Percentiles rank a stretch among this genome's conserved stretches.
These are phyloP conservation scores for Exophiala bonariae DNA, from an alignment of 2,329 filamentous ascomycete genomes.

Conservation along the genomic window DNA sequence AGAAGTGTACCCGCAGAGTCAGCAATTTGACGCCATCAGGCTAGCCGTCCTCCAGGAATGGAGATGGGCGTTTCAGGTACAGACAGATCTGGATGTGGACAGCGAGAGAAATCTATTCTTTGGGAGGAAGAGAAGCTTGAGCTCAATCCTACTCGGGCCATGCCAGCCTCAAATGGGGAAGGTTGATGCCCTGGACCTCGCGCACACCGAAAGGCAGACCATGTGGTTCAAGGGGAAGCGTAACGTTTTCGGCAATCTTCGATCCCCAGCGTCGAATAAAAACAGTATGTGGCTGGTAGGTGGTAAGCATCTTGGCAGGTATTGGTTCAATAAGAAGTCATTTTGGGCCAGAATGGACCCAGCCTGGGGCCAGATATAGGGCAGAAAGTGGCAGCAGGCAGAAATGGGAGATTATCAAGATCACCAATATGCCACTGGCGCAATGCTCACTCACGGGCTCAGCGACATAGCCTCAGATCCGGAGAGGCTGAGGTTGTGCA, in stretches of 20 bases:
- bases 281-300: slow-evolving; percentile 9
- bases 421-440: too few relatives aligned
- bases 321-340: not conserved
- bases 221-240: slow-evolving; percentile 11
- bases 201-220: not conserved
- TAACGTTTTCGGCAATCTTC: slow-evolving; percentile 20
- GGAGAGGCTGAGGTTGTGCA: slow-evolving; percentile 15
- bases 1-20: too few relatives aligned
- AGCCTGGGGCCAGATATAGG: slow-evolving; percentile 9
- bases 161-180: slow-evolving; percentile 9
- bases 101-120: too few relatives aligned
- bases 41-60: too few relatives aligned
- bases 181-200: slow-evolving; percentile 5
- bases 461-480: slow-evolving; percentile 12
- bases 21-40: too few relatives aligned
- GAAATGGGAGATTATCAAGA: too few relatives aligned
- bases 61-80: too few relatives aligned
- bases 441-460: not conserved
- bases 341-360: not conserved
- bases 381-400: not conserved
- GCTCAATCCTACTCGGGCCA: slow-evolving; percentile 12
- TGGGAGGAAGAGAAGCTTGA: not conserved
- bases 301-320: slow-evolving; percentile 9
- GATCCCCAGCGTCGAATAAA: slow-evolving; percentile 1
- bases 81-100: too few relatives aligned